Base-by-base conservation (phyloP, 176 grass and related monocot genomes). In the Dactylis glomerata region DNA sequence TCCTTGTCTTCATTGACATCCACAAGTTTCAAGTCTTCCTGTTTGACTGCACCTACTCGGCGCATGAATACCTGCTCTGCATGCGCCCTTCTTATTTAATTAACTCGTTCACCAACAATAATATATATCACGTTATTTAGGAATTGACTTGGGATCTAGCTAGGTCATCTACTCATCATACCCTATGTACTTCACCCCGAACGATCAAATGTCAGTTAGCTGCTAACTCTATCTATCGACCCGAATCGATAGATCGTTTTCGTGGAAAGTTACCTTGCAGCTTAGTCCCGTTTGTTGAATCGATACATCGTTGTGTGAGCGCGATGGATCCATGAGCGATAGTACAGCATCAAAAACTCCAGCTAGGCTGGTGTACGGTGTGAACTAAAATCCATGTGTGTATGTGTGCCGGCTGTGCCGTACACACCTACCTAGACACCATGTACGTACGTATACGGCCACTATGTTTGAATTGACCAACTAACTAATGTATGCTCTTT, bases 381-480 rank as follows among this genome's bases (percentile, higher is more conserved):
- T 91, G 89, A 91, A 84, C 80, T 15, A 68, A 3, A 27, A 20
- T 8, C n/a, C 58, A 41, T 51, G 37, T 40, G 54, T 69, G 28
- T 61, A 13, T 30, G 73, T 13, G 19, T 30, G 52, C 15, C 69
- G 42, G 24, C 68, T 19, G 15, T 17, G 23, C 81, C 68, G 88
- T 76, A 86, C 52, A 28, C 76, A 81, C 42, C 55, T 66, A 49
- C 55, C 30, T 77, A 82, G 71, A 20, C 27, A 64, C 0, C 61
- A 32, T 75, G 16, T 73, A 10, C 0, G 24, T 73, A 31, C 37
- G 28, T 28, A 23, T 19, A 13, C 66, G 49, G 27, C 47, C 68
- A 87, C 81, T 20, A 87, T 80, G 84, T 87, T 84, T 91, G 89
- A 91, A 87, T 80, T 70, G 78, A 82, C 83, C 23, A 65, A 5